Base-by-base conservation (phyloP, 2,329 filamentous ascomycete genomes). In the Curvularia verruculosa region DNA sequence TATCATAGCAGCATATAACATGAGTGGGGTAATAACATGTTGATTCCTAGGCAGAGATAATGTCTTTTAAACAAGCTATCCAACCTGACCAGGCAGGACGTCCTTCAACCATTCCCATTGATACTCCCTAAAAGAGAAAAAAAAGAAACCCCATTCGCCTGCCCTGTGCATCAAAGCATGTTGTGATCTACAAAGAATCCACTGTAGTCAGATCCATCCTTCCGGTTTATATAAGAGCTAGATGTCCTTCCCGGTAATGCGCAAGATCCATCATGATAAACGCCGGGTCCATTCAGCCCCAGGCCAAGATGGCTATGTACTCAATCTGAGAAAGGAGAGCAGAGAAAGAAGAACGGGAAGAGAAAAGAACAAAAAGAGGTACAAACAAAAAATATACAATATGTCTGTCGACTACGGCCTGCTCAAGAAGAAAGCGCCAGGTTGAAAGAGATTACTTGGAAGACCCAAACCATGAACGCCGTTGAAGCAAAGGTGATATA, bases 241-340 rank as follows among this genome's bases (percentile, higher is more conserved):
- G 40, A 58, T 58, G 46, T 58, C 55, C 55, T 43, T 50, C 40
- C 40, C 26, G 31, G 39, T 29, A 46, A 23, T 19, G 5, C 26
- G 43, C 43, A 29, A n/a, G 12, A 29, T 23, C 36, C 47, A 37
- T 29, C 23, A 48, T 49, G 44, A 41, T 29, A 21, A 48, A 56
- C 56, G 48, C 56, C 48, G 13, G 43, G 36, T 37, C 52, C 52
- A 59, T 59, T 52, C 56, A 52, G 52, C 40, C 49, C 46, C 52
- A 46, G 29, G 47, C 43, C 36, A 45, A 29, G 43, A 44, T 19
- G 24, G 36, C 49, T 41, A 49, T 44, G 29, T 57, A 45, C 44
- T 57, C 56, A 59, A 52, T 59, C 49, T 56, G 56, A 45, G 26
- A 41, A 49, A 43, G 12, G 23, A n/a, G 21, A 24, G 36, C 12